phyloP scores from a whole-genome alignment of 2,329 filamentous ascomycete genomes.

The Colletotrichum spaethianum region DNA sequence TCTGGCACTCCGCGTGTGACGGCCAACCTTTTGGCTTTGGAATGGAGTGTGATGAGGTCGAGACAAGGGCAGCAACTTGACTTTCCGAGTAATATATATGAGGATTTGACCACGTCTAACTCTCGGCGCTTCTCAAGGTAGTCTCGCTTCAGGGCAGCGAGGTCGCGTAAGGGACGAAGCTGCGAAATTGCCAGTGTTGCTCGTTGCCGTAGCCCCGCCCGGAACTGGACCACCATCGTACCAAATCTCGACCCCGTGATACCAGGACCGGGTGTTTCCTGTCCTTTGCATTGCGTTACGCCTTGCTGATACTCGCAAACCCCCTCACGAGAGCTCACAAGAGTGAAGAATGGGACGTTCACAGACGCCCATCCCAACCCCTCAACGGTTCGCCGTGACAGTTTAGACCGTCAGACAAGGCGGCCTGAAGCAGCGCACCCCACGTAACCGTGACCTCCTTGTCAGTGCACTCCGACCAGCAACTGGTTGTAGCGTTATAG shows the following conservation, averaged over 20 bases:
- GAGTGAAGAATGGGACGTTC: background rate
- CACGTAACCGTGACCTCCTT: background rate
- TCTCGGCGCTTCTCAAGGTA: background rate
- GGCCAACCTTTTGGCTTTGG: background rate
- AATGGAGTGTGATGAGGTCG: constrained; percentile 25
- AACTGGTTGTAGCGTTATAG: constrained; percentile 4
- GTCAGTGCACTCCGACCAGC: background rate
- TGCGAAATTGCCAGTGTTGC: background rate
- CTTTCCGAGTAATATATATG: constrained; percentile 4
- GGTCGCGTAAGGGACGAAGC: background rate
- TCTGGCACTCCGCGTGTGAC: background rate
- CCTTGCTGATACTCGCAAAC: background rate
- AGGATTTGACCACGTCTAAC: no score
- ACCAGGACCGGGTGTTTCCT: background rate
- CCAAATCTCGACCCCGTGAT: constrained; percentile 13
- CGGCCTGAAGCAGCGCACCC: constrained; percentile 7
- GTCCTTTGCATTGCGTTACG: background rate
- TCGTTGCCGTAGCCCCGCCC: background rate
- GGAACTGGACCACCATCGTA: background rate
- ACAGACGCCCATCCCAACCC: background rate
- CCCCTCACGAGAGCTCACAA: background rate
- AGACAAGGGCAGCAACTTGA: constrained; percentile 29
- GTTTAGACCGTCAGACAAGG: background rate
- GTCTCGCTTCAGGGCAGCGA: background rate
- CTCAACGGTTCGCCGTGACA: constrained; percentile 10